Conservation (phyloP, 176 grass and related monocot genomes). For the Triticum urartu region DNA sequence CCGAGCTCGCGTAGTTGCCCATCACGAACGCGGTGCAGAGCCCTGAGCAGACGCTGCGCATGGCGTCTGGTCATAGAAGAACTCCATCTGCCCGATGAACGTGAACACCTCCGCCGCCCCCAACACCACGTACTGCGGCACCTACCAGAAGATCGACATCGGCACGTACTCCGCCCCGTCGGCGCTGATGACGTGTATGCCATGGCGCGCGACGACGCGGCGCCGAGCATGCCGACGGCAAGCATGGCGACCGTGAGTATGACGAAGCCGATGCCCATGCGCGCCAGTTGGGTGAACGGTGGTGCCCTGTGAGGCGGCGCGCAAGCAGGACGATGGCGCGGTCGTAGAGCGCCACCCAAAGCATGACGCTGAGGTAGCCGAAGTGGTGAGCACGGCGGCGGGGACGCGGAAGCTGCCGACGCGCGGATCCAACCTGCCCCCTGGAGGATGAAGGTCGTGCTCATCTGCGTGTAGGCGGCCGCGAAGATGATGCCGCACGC, state of each 20-base stretch:
- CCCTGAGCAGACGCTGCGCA: too few species aligned
- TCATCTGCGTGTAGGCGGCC: conserved; percentile 47
- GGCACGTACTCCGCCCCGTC: too few species aligned
- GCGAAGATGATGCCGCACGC: conserved; percentile 51
- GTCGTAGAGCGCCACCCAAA: conserved; percentile 65
- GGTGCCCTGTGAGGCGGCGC: conserved; percentile 31
- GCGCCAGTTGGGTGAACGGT: conserved; percentile 45
- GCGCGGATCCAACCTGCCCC: conserved; percentile 51
- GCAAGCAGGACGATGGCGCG: conserved; percentile 29
- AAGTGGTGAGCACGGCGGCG: conserved; percentile 58
- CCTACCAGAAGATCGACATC: too few species aligned
- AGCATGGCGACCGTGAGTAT: conserved; percentile 39
- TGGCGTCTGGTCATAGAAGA: too few species aligned
- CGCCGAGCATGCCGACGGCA: conserved; percentile 28
- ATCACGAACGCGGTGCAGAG: conserved; percentile 18
- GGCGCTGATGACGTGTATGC: background rate
- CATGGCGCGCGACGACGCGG: conserved; percentile 26
- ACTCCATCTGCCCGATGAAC: too few species aligned
- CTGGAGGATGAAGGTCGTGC: conserved; percentile 55
- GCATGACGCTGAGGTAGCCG: conserved; percentile 52
- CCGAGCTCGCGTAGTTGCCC: conserved; percentile 48
- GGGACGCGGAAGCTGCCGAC: conserved; percentile 41
- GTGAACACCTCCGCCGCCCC: too few species aligned
- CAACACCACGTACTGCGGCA: too few species aligned
- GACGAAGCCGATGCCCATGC: conserved; percentile 51